These are phyloP conservation scores for Paracoccidioides lutzii DNA, from an alignment of 2,329 filamentous ascomycete species.

Conservation along the genomic window DNA sequence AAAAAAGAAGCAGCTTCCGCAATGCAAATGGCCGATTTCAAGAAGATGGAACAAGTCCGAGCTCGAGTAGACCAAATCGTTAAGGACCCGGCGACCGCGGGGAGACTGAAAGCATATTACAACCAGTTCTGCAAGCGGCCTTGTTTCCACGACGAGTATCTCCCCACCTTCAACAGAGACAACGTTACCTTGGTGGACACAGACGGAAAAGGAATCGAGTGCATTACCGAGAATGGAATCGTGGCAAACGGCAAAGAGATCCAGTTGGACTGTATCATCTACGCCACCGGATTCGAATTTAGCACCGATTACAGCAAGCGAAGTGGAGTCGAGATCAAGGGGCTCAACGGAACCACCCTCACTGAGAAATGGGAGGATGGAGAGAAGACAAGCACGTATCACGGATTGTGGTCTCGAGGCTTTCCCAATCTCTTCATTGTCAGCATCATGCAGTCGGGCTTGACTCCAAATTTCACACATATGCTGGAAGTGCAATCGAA, in stretches of 20 bases:
- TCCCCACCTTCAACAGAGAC: conserved; percentile 41
- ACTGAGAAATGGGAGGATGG: conserved; percentile 37
- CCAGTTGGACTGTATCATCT: conserved; percentile 36
- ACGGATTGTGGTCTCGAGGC: conserved; percentile 36
- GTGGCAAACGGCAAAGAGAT: conserved; percentile 38
- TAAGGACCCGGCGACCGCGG: conserved; percentile 39
- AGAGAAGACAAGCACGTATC: conserved; percentile 33
- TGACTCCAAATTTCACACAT: background rate
- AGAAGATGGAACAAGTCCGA: conserved; percentile 34
- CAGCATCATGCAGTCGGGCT: conserved; percentile 30
- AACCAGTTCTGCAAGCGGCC: conserved; percentile 51
- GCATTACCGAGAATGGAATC: conserved; percentile 36
- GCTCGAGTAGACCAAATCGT: conserved; percentile 40
- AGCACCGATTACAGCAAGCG: conserved; percentile 12
- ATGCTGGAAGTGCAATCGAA: background rate
- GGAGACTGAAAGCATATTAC: conserved; percentile 47
- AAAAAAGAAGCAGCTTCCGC: conserved; percentile 17
- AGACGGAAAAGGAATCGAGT: conserved; percentile 39
- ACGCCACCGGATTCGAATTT: conserved; percentile 33
- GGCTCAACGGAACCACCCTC: conserved; percentile 34
- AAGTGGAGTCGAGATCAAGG: conserved; percentile 28
- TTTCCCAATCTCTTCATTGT: conserved; percentile 47
- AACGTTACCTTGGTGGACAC: conserved; percentile 51
- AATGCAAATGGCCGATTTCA: conserved; percentile 26
- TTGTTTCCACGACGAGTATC: conserved; percentile 47